These are phyloP conservation scores for Skeletonema costatum DNA, from an alignment of 108 stramenopile species.

Conservation along the genomic window DNA sequence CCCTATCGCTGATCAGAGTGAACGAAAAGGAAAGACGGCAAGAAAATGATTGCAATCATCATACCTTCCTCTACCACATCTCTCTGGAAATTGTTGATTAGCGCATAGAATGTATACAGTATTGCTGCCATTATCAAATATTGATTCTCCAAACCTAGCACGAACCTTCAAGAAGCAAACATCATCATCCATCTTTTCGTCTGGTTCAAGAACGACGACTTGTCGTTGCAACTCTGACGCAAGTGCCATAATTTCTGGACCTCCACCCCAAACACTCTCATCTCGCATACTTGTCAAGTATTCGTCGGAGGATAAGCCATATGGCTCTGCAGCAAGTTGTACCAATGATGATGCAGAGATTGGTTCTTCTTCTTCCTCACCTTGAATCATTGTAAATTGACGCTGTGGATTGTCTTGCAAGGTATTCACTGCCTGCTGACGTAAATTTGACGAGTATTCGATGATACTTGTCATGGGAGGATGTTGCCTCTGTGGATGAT, in stretches of 20 bases:
- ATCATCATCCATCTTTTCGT: not conserved
- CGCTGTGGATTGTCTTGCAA: constrained; percentile 21
- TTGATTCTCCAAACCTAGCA: constrained; percentile 56
- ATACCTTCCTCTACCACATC: not conserved
- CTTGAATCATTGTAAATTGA: constrained; percentile 29
- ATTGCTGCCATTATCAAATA: constrained; percentile 24
- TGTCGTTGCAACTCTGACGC: constrained; percentile 83
- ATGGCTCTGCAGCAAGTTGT: constrained; percentile 66
- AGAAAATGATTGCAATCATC: constrained; percentile 65
- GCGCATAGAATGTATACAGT: constrained; percentile 44
- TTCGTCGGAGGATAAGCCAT: constrained; percentile 68
- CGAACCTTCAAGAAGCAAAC: constrained; percentile 16
- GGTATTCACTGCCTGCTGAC: constrained; percentile 64
- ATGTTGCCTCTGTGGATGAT: not conserved
- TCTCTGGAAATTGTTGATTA: constrained; percentile 57
- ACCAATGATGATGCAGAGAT: constrained; percentile 67
- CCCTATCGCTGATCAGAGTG: too few relatives aligned
- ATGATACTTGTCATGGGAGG: constrained; percentile 10
- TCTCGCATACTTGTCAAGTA: constrained; percentile 84
- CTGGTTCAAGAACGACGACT: constrained; percentile 72
- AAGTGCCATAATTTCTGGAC: constrained; percentile 95
- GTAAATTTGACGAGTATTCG: constrained; percentile 43
- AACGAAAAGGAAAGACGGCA: constrained; percentile 28
- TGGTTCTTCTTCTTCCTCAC: constrained; percentile 67
- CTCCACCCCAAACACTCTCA: constrained; percentile 94